Conservation (phyloP, 2,329 filamentous ascomycete species). For the Ilyonectria mors-panacis region DNA sequence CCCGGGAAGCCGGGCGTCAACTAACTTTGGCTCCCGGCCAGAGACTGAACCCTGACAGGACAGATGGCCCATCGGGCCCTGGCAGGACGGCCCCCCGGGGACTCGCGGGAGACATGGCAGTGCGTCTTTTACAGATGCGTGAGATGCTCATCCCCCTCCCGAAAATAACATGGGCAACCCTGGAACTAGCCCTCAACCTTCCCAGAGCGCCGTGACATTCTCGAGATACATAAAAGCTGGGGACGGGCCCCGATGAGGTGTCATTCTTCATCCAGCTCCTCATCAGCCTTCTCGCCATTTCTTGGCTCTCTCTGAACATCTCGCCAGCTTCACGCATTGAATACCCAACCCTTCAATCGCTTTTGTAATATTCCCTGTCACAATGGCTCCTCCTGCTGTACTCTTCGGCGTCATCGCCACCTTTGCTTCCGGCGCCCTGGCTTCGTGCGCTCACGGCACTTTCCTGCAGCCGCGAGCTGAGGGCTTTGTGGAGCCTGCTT, state of each 20-base stretch:
- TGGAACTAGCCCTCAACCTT: background rate
- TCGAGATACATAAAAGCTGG: background rate
- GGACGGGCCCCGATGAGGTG: background rate
- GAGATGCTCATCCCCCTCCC: background rate
- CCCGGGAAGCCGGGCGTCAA: background rate
- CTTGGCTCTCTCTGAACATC: background rate
- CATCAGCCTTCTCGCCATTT: background rate
- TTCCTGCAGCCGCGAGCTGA: constrained; percentile 52
- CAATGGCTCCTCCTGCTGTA: constrained; percentile 3
- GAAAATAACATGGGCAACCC: background rate
- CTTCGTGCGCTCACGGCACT: constrained; percentile 59
- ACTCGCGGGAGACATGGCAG: background rate
- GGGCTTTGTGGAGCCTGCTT: constrained; percentile 54
- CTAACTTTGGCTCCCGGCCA: background rate
- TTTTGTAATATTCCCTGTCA: background rate
- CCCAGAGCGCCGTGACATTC: background rate
- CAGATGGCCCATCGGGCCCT: no score
- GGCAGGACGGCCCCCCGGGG: background rate
- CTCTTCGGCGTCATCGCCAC: constrained; percentile 37
- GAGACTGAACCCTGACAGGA: background rate
- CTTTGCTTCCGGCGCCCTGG: constrained; percentile 41
- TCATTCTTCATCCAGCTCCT: background rate
- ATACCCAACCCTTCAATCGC: background rate
- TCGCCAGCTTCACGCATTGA: background rate
- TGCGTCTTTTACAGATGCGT: constrained; percentile 7